phyloP scores from a whole-genome alignment of 345 rosid species.

The Durio zibethinus region DNA sequence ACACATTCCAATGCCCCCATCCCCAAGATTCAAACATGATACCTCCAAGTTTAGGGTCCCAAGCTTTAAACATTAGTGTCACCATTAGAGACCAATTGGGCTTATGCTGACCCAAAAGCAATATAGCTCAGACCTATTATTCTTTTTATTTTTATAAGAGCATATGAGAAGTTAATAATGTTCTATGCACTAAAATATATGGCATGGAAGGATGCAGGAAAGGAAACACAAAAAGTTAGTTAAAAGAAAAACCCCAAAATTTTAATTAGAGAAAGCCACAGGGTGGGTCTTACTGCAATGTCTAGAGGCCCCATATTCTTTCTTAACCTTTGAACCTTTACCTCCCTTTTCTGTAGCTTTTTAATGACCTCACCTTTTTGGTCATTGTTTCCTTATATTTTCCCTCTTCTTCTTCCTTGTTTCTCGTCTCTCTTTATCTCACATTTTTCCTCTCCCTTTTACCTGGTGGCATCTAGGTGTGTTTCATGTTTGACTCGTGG shows the following conservation, averaged over 20 bases:
- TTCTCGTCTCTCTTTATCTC: neutral
- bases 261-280: neutral
- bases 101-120: neutral
- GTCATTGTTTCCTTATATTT: neutral
- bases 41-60: neutral
- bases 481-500: neutral
- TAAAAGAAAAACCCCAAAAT: neutral
- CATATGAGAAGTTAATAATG: neutral
- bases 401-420: neutral
- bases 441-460: neutral
- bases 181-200: neutral
- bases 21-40: neutral
- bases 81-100: neutral
- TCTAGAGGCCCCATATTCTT: neutral
- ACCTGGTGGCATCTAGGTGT: neutral
- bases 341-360: neutral
- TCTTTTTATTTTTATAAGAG: neutral
- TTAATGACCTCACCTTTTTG: neutral
- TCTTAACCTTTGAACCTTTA: neutral
- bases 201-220: neutral
- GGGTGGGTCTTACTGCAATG: neutral
- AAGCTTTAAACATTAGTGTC: neutral
- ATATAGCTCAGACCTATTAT: neutral
- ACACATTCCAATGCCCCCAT: neutral
- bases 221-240: neutral